Evolutionary conservation across 2,329 filamentous ascomycete genomes (phyloP).

Genomic region (Aspergillus sp.): DNA sequence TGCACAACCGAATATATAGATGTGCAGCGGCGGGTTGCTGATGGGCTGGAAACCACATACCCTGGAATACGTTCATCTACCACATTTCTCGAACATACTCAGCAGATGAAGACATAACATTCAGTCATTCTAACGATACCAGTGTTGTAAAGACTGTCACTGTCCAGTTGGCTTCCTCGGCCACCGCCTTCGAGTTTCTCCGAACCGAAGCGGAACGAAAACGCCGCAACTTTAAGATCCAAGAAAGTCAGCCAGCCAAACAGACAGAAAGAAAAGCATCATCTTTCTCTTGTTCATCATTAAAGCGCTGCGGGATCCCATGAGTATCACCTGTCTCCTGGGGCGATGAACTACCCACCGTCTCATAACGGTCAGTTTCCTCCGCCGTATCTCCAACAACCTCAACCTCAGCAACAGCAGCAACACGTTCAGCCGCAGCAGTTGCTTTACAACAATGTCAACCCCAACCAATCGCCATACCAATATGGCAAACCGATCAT

Average conservation of each 20-base stretch:
- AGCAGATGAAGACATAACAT: no score
- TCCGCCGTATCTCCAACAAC: slow-evolving; percentile 27
- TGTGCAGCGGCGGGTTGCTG: no score
- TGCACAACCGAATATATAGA: no score
- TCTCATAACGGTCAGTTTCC: slow-evolving; percentile 37
- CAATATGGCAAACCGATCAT: slow-evolving; percentile 31
- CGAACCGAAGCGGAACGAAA: slow-evolving; percentile 3
- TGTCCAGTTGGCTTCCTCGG: no score
- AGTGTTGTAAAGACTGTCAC: no score
- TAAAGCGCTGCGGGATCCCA: slow-evolving; percentile 6
- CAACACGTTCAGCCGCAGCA: slow-evolving; percentile 29
- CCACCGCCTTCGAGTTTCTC: slow-evolving; percentile 7
- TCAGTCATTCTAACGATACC: no score
- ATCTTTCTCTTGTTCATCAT: background rate
- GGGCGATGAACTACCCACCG: slow-evolving; percentile 40
- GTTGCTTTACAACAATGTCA: slow-evolving; percentile 32
- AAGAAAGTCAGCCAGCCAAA: background rate
- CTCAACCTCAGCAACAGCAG: slow-evolving; percentile 16
- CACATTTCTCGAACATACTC: no score
- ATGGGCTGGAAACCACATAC: no score
- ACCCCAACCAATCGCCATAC: slow-evolving; percentile 23
- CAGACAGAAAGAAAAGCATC: slow-evolving; percentile 1
- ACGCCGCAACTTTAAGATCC: background rate
- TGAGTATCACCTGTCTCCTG: slow-evolving; percentile 19
- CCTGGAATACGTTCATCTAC: no score